These are phyloP conservation scores for Fusarium sp. DNA, from an alignment of 2,329 filamentous ascomycete genomes.

Conservation along the genomic window DNA sequence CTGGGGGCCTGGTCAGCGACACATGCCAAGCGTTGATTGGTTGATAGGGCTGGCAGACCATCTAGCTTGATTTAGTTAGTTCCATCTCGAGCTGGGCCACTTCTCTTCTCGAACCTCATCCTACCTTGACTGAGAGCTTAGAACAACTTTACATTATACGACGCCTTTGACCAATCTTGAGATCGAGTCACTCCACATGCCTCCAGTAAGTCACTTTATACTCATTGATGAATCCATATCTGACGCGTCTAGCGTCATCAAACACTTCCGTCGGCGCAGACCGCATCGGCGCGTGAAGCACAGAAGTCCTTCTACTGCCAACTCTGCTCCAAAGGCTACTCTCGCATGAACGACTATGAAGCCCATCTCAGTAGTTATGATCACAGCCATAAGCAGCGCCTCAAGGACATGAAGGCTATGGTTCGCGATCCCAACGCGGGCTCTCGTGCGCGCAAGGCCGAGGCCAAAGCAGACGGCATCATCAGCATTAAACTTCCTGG, in stretches of 20 bases:
- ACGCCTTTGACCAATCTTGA: background rate
- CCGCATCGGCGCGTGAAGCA: slow-evolving; percentile 76
- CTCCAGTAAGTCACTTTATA: slow-evolving; percentile 63
- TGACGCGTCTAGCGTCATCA: slow-evolving; percentile 61
- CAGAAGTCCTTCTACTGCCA: slow-evolving; percentile 85
- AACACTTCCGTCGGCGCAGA: slow-evolving; percentile 68
- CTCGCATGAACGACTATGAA: slow-evolving; percentile 95
- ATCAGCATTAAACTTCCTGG: slow-evolving; percentile 72
- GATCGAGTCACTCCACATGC: slow-evolving; percentile 53
- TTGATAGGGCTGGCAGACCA: background rate
- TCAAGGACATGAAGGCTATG: slow-evolving; percentile 89
- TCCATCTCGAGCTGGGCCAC: slow-evolving; percentile 4
- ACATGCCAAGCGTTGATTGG: slow-evolving; percentile 37
- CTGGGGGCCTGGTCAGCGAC: slow-evolving; percentile 38
- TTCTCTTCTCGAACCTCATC: slow-evolving; percentile 20
- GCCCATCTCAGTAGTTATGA: slow-evolving; percentile 94
- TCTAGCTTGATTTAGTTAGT: slow-evolving; percentile 9
- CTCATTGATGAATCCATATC: slow-evolving; percentile 47
- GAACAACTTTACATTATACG: background rate
- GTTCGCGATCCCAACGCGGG: slow-evolving; percentile 75
- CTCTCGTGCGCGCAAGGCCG: slow-evolving; percentile 73
- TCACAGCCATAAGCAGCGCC: slow-evolving; percentile 91
- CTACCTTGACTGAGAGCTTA: slow-evolving; percentile 5
- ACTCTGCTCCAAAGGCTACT: slow-evolving; percentile 93
- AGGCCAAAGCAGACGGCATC: slow-evolving; percentile 75